phyloP scores from a whole-genome alignment of 1,139 yeast species.

The Taiozyma sp. region DNA sequence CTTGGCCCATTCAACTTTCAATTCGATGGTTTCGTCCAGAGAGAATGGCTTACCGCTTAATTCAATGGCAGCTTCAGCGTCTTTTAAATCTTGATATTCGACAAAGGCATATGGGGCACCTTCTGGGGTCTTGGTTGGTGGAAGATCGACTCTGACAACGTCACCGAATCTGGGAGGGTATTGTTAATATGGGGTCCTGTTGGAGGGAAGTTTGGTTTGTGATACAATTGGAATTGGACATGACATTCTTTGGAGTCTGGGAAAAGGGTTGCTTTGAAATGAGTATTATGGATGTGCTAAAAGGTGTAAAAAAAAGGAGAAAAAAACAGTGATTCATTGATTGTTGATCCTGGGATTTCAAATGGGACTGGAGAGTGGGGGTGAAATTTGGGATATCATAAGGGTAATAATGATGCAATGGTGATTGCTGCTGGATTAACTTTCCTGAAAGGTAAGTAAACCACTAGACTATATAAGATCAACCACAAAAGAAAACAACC shows the following conservation, averaged over 20 bases:
- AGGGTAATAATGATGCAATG: neutral
- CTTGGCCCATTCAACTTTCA: slow-evolving; percentile 55
- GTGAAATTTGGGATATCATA: neutral
- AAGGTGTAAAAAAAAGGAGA: neutral
- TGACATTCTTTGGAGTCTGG: neutral
- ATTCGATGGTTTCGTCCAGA: slow-evolving; percentile 33
- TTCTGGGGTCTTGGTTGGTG: slow-evolving; percentile 61
- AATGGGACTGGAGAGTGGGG: neutral
- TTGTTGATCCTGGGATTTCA: neutral
- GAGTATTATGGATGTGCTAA: neutral
- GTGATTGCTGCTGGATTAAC: neutral
- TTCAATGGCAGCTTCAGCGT: slow-evolving; percentile 55
- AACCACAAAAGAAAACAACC: neutral
- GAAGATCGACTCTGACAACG: slow-evolving; percentile 60
- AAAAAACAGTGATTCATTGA: neutral
- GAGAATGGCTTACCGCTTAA: slow-evolving; percentile 42
- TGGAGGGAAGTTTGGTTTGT: neutral
- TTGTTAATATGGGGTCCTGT: slow-evolving; percentile 12
- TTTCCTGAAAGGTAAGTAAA: neutral
- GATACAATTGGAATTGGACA: slow-evolving; percentile 1
- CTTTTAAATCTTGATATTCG: slow-evolving; percentile 53
- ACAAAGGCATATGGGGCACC: slow-evolving; percentile 72
- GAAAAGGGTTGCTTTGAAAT: neutral
- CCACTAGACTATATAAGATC: neutral
- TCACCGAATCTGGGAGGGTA: slow-evolving; percentile 45